Evolutionary conservation across 2,329 filamentous ascomycete species (phyloP).

Genomic region (Colletotrichum sp.): DNA sequence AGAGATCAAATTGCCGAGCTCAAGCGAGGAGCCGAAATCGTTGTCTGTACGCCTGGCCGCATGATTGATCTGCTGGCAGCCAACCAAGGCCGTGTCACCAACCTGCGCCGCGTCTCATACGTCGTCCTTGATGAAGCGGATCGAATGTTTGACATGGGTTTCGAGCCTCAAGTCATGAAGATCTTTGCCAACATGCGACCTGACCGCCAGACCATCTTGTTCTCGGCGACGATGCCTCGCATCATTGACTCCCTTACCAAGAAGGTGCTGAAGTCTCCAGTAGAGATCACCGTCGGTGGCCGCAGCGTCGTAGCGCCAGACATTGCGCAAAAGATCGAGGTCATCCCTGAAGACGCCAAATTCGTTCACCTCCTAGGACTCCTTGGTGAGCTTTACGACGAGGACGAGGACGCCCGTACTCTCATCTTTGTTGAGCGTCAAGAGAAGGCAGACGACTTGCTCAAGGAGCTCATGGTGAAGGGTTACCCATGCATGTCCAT

Average conservation of each 20-base stretch:
- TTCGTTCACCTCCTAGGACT: slow-evolving; percentile 85
- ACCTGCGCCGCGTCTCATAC: slow-evolving; percentile 87
- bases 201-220: slow-evolving; percentile 91
- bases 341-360: slow-evolving; percentile 82
- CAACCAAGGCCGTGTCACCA: slow-evolving; percentile 93
- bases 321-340: slow-evolving; percentile 93
- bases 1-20: slow-evolving; percentile 97
- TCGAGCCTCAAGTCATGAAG: slow-evolving; percentile 97
- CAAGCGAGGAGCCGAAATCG: slow-evolving; percentile 92
- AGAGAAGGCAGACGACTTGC: slow-evolving; percentile 82
- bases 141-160: slow-evolving; percentile 99
- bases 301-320: slow-evolving; percentile 85
- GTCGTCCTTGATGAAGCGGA: slow-evolving; percentile 97
- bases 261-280: slow-evolving; percentile 82
- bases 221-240: slow-evolving; percentile 94
- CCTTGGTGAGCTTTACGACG: slow-evolving; percentile 83
- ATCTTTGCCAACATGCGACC: slow-evolving; percentile 91
- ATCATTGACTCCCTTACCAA: slow-evolving; percentile 91
- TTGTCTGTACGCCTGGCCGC: slow-evolving; percentile 93
- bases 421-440: slow-evolving; percentile 93
- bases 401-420: slow-evolving; percentile 87
- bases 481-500: slow-evolving; percentile 93
- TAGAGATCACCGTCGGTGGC: slow-evolving; percentile 92
- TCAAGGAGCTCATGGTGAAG: slow-evolving; percentile 80
- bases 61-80: slow-evolving; percentile 95